These are phyloP conservation scores for Massarina eburnea DNA, from an alignment of 2,329 filamentous ascomycete genomes.

Conservation along the genomic window DNA sequence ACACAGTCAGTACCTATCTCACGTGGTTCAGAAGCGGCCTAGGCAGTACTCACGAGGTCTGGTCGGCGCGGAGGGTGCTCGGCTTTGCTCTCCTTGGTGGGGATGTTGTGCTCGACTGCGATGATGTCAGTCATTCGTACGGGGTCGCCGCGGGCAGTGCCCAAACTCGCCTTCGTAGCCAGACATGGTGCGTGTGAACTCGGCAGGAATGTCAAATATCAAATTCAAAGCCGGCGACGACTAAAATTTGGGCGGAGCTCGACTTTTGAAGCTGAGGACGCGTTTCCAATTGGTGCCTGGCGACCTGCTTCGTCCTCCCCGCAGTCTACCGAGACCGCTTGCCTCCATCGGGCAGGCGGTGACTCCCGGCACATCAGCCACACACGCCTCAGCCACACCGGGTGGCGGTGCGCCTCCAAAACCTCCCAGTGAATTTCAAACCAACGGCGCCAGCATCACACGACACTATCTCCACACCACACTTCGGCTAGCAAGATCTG, in stretches of 20 bases:
- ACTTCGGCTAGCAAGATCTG: too few relatives aligned
- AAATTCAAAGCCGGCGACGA: background rate
- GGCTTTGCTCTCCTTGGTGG: conserved; percentile 37
- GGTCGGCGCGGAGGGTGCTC: conserved; percentile 55
- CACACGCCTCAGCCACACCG: too few relatives aligned
- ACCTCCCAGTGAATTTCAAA: background rate
- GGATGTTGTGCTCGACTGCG: conserved; percentile 54
- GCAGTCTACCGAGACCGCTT: background rate
- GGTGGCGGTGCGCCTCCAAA: too few relatives aligned
- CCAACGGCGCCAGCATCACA: too few relatives aligned
- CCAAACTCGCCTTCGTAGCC: conserved; percentile 48
- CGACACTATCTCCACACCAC: too few relatives aligned
- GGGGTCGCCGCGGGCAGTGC: conserved; percentile 7
- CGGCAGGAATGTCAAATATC: background rate
- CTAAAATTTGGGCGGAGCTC: conserved; percentile 5
- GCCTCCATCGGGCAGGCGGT: too few relatives aligned
- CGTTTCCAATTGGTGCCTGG: conserved; percentile 9
- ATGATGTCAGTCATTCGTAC: conserved; percentile 9
- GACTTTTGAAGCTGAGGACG: conserved; percentile 6
- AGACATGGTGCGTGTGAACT: conserved; percentile 40
- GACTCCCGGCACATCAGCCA: background rate
- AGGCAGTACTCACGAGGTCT: too few relatives aligned
- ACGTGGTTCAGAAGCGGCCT: too few relatives aligned
- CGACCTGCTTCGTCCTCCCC: background rate
- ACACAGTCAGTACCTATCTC: too few relatives aligned